Evolutionary conservation across 2,329 filamentous ascomycete species (phyloP), one percentile per base, ranked within the genome.

Genomic region (Diatrype stigma): DNA sequence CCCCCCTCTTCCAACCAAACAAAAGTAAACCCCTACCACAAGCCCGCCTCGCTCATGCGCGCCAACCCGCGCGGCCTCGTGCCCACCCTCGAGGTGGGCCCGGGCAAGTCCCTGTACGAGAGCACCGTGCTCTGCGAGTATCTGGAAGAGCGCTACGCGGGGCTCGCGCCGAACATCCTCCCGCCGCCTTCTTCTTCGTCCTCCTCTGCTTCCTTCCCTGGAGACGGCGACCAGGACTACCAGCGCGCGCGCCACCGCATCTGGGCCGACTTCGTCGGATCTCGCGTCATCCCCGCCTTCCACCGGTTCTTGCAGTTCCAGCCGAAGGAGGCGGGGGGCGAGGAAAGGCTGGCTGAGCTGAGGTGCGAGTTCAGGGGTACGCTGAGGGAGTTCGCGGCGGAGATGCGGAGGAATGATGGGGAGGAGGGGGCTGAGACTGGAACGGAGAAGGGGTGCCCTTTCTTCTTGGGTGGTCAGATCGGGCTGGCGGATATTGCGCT

Each of bases 11-110:
- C 19, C 12, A 30, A 30, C 16, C 4, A 22, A 21, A 42, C 28
- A n/a, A 12, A 11, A 69, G 78, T 82, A 14, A 82, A 83, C 57
- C 80, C 80, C 7, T 83, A 82, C 64, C 68, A 80, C 65, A 83
- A 83, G 57, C 73, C 74, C 1, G 65, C 73, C 11, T 76, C 74
- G 1, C 73, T 83, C 14, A 70, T 83, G 37, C 64, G 72, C 32
- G 69, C 82, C 44, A 84, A 84, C 58, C 81, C 80, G 0, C 75
- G 80, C 47, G 80, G 81, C 12, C 71, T 84, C 1, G 79, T 84
- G 1, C 82, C 81, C 1, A 82, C 80, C 0, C 69, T 84, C 6
- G 66, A 60, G 47, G 49, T 56, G 16, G 51, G 54, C 1, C 57
- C 56, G 3, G 54, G 54, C 11, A 78, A 78, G 56, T 75, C 80